Evolutionary conservation across 2,329 filamentous ascomycete genomes (phyloP).

Genomic region (Epichloe bromicola): DNA sequence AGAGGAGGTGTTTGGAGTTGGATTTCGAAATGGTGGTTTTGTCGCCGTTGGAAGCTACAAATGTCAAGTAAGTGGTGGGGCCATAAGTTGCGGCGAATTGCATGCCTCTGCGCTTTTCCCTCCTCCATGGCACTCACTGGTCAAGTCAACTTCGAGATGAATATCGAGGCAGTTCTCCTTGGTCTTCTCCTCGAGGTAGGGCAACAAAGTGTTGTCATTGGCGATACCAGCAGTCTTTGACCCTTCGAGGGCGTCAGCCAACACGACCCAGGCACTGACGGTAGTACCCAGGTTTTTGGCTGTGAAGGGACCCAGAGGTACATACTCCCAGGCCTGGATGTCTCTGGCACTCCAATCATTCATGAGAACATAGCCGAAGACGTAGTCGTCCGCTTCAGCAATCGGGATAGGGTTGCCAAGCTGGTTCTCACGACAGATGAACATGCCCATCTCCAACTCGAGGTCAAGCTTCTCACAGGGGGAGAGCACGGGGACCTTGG

Average conservation of each 20-base stretch:
- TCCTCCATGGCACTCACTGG: constrained; percentile 18
- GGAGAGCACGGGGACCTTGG: constrained; percentile 44
- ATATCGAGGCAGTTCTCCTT: constrained; percentile 24
- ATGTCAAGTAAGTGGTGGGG: too few relatives aligned
- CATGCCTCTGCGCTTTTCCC: neutral
- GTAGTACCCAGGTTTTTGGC: constrained; percentile 47
- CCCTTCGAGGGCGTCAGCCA: constrained; percentile 40
- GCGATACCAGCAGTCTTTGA: constrained; percentile 12
- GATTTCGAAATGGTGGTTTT: constrained; percentile 22
- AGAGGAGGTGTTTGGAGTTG: constrained; percentile 42
- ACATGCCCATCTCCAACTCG: constrained; percentile 67
- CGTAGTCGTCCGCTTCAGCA: constrained; percentile 50
- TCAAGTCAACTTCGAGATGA: constrained; percentile 25
- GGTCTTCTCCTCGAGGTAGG: constrained; percentile 42
- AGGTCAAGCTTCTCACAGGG: constrained; percentile 55
- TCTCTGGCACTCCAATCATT: constrained; percentile 55
- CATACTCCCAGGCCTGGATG: constrained; percentile 49
- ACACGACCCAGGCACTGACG: constrained; percentile 50
- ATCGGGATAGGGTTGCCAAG: constrained; percentile 56
- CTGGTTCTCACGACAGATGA: constrained; percentile 52
- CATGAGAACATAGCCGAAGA: constrained; percentile 57
- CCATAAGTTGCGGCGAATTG: neutral
- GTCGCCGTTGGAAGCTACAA: constrained; percentile 17
- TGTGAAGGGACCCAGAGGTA: constrained; percentile 49
- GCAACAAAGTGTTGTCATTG: constrained; percentile 23